Base-by-base conservation (phyloP, 306 rosid genomes). In the Biancaea sappan region DNA sequence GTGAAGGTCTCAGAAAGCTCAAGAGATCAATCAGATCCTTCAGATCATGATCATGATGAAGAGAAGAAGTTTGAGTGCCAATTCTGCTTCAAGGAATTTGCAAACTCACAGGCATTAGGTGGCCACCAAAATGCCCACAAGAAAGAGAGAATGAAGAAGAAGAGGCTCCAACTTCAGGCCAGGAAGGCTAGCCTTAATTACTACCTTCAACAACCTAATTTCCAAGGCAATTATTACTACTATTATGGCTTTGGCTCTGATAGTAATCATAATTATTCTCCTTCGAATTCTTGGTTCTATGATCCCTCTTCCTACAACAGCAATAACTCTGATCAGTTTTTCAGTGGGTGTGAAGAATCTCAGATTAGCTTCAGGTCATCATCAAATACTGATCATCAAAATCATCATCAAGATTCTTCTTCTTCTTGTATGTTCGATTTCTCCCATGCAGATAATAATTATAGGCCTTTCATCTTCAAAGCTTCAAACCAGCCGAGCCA, bases 81-180 rank as follows among this genome's bases (percentile, higher is more conserved):
- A 71, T 94, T 81, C 52, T 94, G 99, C 78, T 82, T 83, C 61
- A 94, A 94, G 69, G 93, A 92, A 59, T 94, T 94, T 43, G 90
- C 92, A 31, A 94, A 94, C 54, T 94, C 99, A 21, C 99, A 94
- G 56, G 99, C 99, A 58, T 67, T 94, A 15, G 99, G 99, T 0
- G 99, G 99, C 26, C 99, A 94, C 65, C 99, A 92, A 83, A 94
- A 94, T 83, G 98, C 98, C 0, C 98, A 94, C 74, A 94, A 94
- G 82, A 94, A 94, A 81, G 99, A 94, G 67, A 86, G 97, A 52
- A 85, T 94, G 96, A 92, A 94, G 96, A 90, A 92, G 86, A 94
- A 94, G 56, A 91, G 87, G 34, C 75, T 92, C 79, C 97, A 94
- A 64, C 91, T 94, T 67, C 99, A 94, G 83, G 92, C 95, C 46